These are phyloP conservation scores for Blastobotrys buckinghamii DNA, from an alignment of 1,139 yeast genomes.

Conservation along the genomic window DNA sequence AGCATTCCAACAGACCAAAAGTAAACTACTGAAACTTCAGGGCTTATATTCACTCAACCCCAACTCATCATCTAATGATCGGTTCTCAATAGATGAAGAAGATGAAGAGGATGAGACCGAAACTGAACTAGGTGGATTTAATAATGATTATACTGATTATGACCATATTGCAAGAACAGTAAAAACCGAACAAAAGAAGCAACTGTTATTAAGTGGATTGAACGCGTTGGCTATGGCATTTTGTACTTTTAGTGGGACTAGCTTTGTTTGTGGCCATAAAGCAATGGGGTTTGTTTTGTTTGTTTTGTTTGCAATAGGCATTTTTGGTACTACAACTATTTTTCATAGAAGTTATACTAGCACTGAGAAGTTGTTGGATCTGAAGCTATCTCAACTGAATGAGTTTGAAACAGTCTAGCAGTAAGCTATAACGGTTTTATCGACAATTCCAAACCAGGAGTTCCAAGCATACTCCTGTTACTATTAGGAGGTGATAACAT, in stretches of 20 bases:
- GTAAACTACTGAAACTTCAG: background rate
- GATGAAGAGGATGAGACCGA: no score
- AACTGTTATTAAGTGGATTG: background rate
- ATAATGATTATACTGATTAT: no score
- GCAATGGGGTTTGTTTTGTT: slow-evolving; percentile 5
- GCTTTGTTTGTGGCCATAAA: slow-evolving; percentile 7
- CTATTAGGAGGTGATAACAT: no score
- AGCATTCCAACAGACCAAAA: background rate
- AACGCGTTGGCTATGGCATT: slow-evolving; percentile 3
- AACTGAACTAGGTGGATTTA: no score
- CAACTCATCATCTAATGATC: no score
- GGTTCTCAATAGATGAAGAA: no score
- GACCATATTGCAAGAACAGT: background rate
- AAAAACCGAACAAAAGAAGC: background rate
- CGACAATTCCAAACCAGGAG: no score
- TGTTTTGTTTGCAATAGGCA: background rate
- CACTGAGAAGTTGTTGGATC: background rate
- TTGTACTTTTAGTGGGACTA: slow-evolving; percentile 4
- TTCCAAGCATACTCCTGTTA: no score
- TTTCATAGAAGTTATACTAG: background rate
- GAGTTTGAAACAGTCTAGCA: background rate
- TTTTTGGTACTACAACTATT: background rate
- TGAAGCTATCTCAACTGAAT: background rate
- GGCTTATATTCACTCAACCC: background rate
- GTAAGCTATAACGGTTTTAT: no score